phyloP scores from a whole-genome alignment of 305 asterid species.

The Plantago coronopus region DNA sequence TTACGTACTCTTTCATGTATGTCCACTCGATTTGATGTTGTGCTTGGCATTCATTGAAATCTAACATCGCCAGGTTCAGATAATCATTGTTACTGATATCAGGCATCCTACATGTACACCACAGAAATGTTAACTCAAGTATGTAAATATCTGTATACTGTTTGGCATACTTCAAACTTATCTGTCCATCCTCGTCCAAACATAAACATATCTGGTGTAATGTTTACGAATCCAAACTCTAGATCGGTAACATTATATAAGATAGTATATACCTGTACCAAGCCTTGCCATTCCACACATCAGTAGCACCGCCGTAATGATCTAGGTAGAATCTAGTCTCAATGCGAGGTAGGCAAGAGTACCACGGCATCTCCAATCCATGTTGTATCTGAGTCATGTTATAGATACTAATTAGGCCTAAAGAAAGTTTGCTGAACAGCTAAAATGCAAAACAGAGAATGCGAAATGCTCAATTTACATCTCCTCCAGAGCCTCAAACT shows the following conservation, averaged over 20 bases:
- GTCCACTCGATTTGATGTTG: constrained; percentile 39
- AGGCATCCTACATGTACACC: constrained; percentile 29
- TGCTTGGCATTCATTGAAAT: constrained; percentile 36
- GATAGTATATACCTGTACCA: constrained; percentile 32
- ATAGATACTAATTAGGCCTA: too few species aligned
- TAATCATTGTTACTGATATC: constrained; percentile 27
- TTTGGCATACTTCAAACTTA: too few species aligned
- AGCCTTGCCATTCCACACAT: constrained; percentile 33
- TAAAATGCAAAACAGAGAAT: too few species aligned
- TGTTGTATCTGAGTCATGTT: constrained; percentile 11
- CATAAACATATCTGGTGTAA: too few species aligned
- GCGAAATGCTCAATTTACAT: too few species aligned
- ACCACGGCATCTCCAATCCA: constrained; percentile 34
- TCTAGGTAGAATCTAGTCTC: constrained; percentile 30
- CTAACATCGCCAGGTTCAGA: constrained; percentile 34
- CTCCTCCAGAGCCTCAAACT: too few species aligned
- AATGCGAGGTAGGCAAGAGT: constrained; percentile 32
- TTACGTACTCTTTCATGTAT: constrained; percentile 30
- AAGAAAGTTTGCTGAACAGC: too few species aligned
- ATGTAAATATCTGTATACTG: too few species aligned
- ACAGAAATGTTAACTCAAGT: constrained; percentile 40
- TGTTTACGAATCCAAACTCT: too few species aligned
- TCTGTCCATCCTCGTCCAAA: too few species aligned
- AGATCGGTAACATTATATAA: too few species aligned
- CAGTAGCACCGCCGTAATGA: constrained; percentile 24